Base-by-base conservation (phyloP, 176 grass and related monocot genomes). In the Oryza glumipatula region DNA sequence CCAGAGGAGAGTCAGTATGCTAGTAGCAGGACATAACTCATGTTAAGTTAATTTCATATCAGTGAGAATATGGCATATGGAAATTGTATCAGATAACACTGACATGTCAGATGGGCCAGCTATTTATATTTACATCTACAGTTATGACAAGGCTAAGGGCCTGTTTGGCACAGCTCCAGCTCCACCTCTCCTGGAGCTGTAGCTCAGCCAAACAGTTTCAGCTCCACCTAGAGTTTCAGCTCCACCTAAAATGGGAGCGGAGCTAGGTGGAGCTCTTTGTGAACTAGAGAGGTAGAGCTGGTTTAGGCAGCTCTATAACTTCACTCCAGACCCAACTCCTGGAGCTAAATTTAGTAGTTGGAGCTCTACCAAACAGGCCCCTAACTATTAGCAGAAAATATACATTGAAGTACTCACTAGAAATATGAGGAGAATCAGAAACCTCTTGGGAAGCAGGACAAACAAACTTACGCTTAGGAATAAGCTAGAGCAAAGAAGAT, bases 381-480 rank as follows among this genome's bases (percentile, higher is more conserved):
- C 30, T 32, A 65, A 15, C 14, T 68, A 44, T 21, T 6, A 33
- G 35, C n/a, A 28, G 8, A 68, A 65, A 83, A 61, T 54, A 39
- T 56, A 16, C 33, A 56, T 19, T 70, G 2, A 32, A 63, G 58
- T 63, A 23, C 58, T 10, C 7, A 72, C 3, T 70, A 78, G 67
- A 82, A 77, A 65, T 41, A 47, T 73, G 30, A 5, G 12, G 0
- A 36, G 81, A 73, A 46, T 28, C 38, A 65, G 9, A n/a, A 86
- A 72, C 19, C 9, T 82, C 24, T 56, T 88, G 65, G 58, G 82
- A 70, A 91, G 81, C 22, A 72, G 46, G 76, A 23, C 58, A 70
- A 84, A 83, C 54, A 78, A 81, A 93, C 96, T 98, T 90, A 96
- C 93, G 76, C 93, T 99, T 83, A 99, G 88, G 39, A 94, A 78